A percentile compares a stretch with the other conserved stretches of the same genome.
Conservation (phyloP, 257 asterid genomes). For the Sherardia arvensis region DNA sequence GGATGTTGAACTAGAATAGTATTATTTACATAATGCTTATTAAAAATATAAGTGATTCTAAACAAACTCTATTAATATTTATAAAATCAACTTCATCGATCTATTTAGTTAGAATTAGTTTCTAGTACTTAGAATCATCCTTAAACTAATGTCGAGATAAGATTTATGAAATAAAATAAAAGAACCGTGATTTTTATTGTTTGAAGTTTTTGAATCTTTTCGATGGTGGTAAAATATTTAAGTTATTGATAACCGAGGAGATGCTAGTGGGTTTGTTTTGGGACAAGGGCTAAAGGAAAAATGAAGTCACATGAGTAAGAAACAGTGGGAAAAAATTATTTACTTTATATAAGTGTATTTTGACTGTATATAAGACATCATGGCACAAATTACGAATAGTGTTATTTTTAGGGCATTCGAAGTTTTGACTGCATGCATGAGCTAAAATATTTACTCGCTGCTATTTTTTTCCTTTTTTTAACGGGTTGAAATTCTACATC, state of each 20-base stretch:
- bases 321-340: not conserved
- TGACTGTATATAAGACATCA: not conserved
- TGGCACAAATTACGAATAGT: constrained; percentile 31
- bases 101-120: too few species aligned
- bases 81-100: too few species aligned
- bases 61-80: too few species aligned
- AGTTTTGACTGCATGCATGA: not conserved
- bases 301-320: constrained; percentile 34
- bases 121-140: too few species aligned
- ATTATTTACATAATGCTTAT: too few species aligned
- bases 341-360: not conserved
- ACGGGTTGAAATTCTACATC: too few species aligned
- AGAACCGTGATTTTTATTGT: not conserved
- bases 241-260: constrained; percentile 45
- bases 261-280: constrained; percentile 60
- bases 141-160: too few species aligned
- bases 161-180: too few species aligned
- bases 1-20: too few species aligned
- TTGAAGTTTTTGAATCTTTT: not conserved
- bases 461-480: not conserved
- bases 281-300: constrained; percentile 46
- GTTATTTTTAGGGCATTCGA: constrained; percentile 14
- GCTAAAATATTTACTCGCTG: not conserved
- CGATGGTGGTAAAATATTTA: constrained; percentile 18
- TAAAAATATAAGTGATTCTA: too few species aligned